A percentile compares a stretch with the other conserved stretches of the same genome.
phyloP scores from a whole-genome alignment of 23 red algal genomes.

The Pyropia yezoensis region DNA sequence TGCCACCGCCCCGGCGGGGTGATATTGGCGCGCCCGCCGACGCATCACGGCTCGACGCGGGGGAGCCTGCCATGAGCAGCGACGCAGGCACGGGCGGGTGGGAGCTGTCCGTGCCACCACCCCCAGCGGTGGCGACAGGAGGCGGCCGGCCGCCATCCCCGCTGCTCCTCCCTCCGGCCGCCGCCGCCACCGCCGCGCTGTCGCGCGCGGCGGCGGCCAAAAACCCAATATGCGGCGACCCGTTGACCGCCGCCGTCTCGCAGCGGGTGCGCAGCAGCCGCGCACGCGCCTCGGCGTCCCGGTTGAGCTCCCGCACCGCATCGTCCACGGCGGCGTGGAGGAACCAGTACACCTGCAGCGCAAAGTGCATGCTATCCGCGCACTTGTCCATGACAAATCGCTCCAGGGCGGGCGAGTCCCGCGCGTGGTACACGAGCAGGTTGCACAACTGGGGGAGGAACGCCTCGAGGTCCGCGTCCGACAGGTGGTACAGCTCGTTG shows the following conservation, averaged over 20 bases:
- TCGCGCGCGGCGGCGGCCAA: constrained; percentile 20
- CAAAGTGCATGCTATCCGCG: constrained; percentile 86
- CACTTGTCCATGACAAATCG: constrained; percentile 97
- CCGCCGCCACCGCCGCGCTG: constrained; percentile 2
- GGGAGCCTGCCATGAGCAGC: too few relatives aligned
- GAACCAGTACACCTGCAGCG: constrained; percentile 99
- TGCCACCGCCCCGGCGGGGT: too few relatives aligned
- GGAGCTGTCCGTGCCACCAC: too few relatives aligned
- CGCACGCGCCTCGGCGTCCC: constrained; percentile 11
- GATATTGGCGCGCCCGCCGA: too few relatives aligned
- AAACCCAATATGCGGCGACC: constrained; percentile 42
- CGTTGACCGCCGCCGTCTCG: constrained; percentile 96
- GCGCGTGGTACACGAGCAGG: constrained; percentile 86
- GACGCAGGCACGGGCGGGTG: too few relatives aligned
- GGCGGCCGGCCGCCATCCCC: too few relatives aligned
- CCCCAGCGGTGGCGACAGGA: too few relatives aligned
- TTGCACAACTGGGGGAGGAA: constrained; percentile 97
- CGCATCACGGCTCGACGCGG: too few relatives aligned
- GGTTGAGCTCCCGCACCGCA: constrained; percentile 18
- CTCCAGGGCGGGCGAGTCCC: constrained; percentile 63
- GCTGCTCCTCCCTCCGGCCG: too few relatives aligned
- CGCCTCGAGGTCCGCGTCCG: constrained; percentile 77
- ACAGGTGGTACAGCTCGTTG: constrained; percentile 88
- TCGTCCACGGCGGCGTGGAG: constrained; percentile 92
- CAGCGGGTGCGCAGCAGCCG: constrained; percentile 69